Conservation (phyloP, 495 filamentous ascomycete genomes). For the Aspergillus sclerotiicarbonarius region DNA sequence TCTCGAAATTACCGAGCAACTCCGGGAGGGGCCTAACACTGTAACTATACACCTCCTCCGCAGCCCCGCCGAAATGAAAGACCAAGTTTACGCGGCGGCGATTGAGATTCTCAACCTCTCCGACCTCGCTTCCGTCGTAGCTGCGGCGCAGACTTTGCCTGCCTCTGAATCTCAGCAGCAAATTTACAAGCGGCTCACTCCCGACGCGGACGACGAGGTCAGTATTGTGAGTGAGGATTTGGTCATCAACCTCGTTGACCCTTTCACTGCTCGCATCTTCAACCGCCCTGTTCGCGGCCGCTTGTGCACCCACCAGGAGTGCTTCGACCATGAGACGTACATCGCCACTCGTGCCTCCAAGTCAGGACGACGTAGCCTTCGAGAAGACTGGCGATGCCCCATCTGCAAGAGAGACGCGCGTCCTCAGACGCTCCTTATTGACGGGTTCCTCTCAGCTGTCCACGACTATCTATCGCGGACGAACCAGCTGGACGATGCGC, state of each 20-base stretch:
- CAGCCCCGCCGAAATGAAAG: slow-evolving; percentile 30
- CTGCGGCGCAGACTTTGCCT: slow-evolving; percentile 28
- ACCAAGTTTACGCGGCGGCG: slow-evolving; percentile 50
- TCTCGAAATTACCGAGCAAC: slow-evolving; percentile 61
- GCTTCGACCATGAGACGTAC: slow-evolving; percentile 85
- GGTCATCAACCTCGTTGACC: slow-evolving; percentile 73
- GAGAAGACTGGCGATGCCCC: slow-evolving; percentile 82
- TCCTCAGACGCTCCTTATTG: slow-evolving; percentile 64
- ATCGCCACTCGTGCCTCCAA: slow-evolving; percentile 58
- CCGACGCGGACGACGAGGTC: slow-evolving; percentile 55
- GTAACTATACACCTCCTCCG: slow-evolving; percentile 55
- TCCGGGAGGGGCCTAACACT: slow-evolving; percentile 55
- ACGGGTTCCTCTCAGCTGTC: slow-evolving; percentile 66
- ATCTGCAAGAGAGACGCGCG: slow-evolving; percentile 73
- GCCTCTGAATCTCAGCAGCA: slow-evolving; percentile 31
- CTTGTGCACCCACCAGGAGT: slow-evolving; percentile 68
- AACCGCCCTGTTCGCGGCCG: slow-evolving; percentile 64
- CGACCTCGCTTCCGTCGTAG: slow-evolving; percentile 49
- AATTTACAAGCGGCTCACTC: slow-evolving; percentile 39
- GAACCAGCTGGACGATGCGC: slow-evolving; percentile 39
- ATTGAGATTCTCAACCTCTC: slow-evolving; percentile 61
- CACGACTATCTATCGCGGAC: slow-evolving; percentile 43
- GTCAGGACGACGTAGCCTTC: slow-evolving; percentile 51
- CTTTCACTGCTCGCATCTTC: slow-evolving; percentile 69
- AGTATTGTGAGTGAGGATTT: slow-evolving; percentile 60